Base-by-base conservation (phyloP, 805 yeast genomes). In the Candida vaughaniae region DNA sequence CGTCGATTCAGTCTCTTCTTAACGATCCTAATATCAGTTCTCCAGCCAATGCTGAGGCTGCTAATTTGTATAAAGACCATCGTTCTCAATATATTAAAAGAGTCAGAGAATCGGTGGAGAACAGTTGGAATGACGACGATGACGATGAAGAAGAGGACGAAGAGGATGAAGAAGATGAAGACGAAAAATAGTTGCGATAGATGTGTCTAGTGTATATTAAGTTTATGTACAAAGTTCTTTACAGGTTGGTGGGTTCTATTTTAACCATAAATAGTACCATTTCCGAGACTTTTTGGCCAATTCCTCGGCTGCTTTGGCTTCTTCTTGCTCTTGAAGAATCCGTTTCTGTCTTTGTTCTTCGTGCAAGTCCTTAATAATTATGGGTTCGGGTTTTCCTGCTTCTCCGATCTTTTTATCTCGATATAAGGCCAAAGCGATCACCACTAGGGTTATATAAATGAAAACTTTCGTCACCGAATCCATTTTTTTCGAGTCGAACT, bases 31-130 rank as follows among this genome's bases (percentile, higher is more conserved):
- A 93, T 58, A 95, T 90, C 32, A 81, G 90, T 35, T 85, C 96
- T 16, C 99, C 99, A 1, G 99, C 99, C 1, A 93, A 93, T 52
- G 98, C 87, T 5, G 99, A 93, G 62, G 98, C 98, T 4, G 96
- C 99, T 2, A 90, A 88, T 46, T 69, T 93, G 53, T 93, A 88
- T 66, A 86, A 87, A 60, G 99, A 93, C 60, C 98, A 93, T 59
- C 80, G 95, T 46, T 82, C 90, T 18, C 96, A 90, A 63, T 93
- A 93, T 58, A 77, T 82, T 37, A 88, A 88, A 58, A 70, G 96
- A 46, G 99, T 93, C 12, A 78, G 95, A 48, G 95, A 89, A 58
- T 88, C 97, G 0, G 99, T 93, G 25, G 99, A 93, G 51, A 82
- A 77, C 47, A 85, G 95, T 51, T 90, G 97, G 97, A 82, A 81